Conservation (phyloP, 371 early-diverging fungal species). For the Apophysomyces variabilis region DNA sequence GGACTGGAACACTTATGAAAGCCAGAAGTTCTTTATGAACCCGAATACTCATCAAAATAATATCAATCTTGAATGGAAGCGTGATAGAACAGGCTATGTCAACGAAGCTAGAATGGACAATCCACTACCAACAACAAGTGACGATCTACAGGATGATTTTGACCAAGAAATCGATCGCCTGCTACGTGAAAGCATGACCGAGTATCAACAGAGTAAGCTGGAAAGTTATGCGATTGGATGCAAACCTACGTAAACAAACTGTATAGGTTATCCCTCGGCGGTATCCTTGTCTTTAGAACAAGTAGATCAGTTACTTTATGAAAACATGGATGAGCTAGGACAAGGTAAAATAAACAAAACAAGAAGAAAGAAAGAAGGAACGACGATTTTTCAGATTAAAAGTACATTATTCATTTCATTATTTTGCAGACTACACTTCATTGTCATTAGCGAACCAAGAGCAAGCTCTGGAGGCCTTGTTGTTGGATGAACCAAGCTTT, state of each 20-base stretch:
- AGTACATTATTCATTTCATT: not conserved
- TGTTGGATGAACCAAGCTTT: not conserved
- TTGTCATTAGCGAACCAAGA: not conserved
- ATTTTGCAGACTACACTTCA: not conserved
- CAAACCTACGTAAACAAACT: not conserved
- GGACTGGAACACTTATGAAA: constrained; percentile 3
- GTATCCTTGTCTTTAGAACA: constrained; percentile 4
- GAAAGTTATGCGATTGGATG: not conserved
- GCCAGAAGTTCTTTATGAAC: not conserved
- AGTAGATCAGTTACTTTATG: not conserved
- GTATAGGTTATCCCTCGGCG: not conserved
- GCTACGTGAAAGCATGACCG: constrained; percentile 21
- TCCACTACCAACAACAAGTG: no score
- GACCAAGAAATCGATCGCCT: constrained; percentile 34
- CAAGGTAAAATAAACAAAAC: not conserved
- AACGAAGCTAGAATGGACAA: not conserved
- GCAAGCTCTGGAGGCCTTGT: not conserved
- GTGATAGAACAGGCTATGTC: not conserved
- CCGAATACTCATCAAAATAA: not conserved
- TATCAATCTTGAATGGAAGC: not conserved
- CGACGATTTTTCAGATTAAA: no score
- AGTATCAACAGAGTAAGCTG: not conserved
- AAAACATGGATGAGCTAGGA: not conserved
- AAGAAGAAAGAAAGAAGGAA: not conserved
- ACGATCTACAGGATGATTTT: constrained; percentile 31